Evolutionary conservation across 345 rosid genomes (phyloP).

Genomic region (Rhodamnia argentea): DNA sequence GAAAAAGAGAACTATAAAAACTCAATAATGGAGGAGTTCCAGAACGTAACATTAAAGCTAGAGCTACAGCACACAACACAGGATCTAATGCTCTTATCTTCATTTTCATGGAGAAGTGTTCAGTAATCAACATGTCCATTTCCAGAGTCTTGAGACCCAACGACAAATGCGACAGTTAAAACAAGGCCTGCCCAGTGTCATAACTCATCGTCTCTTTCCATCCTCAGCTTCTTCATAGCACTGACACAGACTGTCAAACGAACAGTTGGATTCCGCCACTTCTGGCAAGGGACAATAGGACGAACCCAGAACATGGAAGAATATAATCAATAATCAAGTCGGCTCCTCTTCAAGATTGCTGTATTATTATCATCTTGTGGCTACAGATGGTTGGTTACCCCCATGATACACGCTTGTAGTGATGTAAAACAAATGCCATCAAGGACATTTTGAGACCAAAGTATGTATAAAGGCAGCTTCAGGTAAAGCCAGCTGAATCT

Average conservation of each 20-base stretch:
- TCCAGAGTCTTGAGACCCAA: background rate
- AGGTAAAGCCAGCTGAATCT: background rate
- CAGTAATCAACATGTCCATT: background rate
- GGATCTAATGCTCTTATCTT: background rate
- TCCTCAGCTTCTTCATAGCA: background rate
- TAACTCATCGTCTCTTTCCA: background rate
- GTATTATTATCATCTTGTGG: background rate
- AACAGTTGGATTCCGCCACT: background rate
- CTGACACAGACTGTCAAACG: background rate
- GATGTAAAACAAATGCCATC: background rate
- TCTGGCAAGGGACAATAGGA: background rate
- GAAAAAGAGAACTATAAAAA: background rate
- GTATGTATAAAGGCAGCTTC: background rate
- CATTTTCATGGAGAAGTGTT: background rate
- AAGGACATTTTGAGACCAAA: background rate
- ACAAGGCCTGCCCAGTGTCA: background rate
- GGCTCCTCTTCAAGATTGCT: background rate
- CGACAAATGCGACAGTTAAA: background rate
- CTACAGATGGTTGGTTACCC: background rate
- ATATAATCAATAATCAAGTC: background rate
- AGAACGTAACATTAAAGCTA: background rate
- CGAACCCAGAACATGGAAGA: background rate
- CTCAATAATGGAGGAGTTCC: background rate
- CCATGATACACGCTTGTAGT: background rate
- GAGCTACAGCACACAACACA: background rate